Base-by-base conservation (phyloP, 805 yeast genomes). In the Lachancea meyersii region DNA sequence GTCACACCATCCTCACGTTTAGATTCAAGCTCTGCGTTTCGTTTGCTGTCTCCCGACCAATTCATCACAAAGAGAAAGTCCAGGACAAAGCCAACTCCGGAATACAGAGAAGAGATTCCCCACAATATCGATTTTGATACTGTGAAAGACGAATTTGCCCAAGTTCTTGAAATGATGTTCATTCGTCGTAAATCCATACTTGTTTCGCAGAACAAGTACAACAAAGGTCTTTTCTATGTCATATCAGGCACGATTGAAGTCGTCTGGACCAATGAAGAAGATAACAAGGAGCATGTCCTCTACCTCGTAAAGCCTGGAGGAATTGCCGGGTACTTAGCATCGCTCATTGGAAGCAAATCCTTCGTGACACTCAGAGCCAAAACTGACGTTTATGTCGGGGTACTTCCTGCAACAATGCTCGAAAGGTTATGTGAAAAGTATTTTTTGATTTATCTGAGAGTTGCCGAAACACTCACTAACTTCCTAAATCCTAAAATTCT, bases 311-410 rank as follows among this genome's bases (percentile, higher is more conserved):
- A 72, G 13, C 70, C 81, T 1, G 97, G 97, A 5, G 93, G 93
- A 3, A 61, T 91, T 13, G 94, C 91, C 0, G 97, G 97, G 0
- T 91, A 86, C 56, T 60, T 91, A 36, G 86, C 95, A 3, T 75
- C 94, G 0, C 61, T 89, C 13, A 73, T 88, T 8, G 93, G 95
- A 0, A 78, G 82, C 48, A 77, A 80, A 45, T 86, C 97, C 0
- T 77, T 87, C 52, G 88, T 82, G 2, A 76, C 79, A 17, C 75
- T 89, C 5, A 71, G 64, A 31, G 84, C 95, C 0, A 70, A 75
- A 3, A 64, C 76, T 0, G 79, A 77, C 37, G 71, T 72, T 1
- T 83, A 84, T 44, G 81, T 80, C 3, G 97, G 93, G 0, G 78
- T 80, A 48, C 59, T 91, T 9, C 72, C 93, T 1, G 77, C 79